phyloP scores from a whole-genome alignment of 305 asterid species.

The Fraxinus sp. region DNA sequence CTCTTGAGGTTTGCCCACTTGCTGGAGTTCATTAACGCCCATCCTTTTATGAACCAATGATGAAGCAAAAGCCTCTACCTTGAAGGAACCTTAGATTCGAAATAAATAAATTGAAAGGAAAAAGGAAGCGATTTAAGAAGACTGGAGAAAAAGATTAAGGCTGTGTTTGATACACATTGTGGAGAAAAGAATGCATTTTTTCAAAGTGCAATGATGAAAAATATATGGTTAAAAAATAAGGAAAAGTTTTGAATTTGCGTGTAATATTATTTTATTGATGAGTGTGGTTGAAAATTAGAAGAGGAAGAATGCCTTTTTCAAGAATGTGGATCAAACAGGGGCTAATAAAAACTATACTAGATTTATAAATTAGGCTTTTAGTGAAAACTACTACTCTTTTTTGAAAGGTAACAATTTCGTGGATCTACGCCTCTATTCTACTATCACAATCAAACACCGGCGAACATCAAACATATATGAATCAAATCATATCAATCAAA shows the following conservation, averaged over 20 bases:
- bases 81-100: not conserved
- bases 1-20: not conserved
- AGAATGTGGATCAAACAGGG: too few relatives aligned
- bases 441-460: not conserved
- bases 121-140: not conserved
- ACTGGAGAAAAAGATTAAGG: not conserved
- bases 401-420: not conserved
- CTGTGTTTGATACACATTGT: too few relatives aligned
- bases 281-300: too few relatives aligned
- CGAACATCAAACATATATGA: not conserved
- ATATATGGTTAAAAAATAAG: too few relatives aligned
- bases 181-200: too few relatives aligned
- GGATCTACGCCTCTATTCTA: not conserved
- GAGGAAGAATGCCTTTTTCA: too few relatives aligned
- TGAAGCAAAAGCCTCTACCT: not conserved
- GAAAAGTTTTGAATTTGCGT: too few relatives aligned
- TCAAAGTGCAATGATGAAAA: too few relatives aligned
- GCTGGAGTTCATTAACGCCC: not conserved
- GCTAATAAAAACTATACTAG: not conserved
- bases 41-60: not conserved
- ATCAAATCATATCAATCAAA: not conserved
- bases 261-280: too few relatives aligned
- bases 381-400: not conserved
- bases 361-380: not conserved
- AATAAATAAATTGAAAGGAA: not conserved